Conservation (phyloP, 495 filamentous ascomycete genomes). For the Penicillium paxilli region DNA sequence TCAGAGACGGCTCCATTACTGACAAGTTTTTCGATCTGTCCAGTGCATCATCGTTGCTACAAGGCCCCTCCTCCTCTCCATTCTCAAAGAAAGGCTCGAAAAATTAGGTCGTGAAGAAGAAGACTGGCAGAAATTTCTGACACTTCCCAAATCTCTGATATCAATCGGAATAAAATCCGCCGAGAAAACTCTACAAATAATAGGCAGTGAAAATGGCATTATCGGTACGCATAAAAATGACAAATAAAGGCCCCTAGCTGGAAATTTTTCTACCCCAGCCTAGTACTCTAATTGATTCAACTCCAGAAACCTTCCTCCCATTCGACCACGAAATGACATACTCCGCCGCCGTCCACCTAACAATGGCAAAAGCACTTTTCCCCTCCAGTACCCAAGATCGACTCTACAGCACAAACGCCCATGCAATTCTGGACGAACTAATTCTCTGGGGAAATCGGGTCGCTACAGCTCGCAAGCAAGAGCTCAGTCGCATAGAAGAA, state of each 20-base stretch:
- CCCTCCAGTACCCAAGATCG: constrained; percentile 18
- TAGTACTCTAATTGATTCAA: too few species aligned
- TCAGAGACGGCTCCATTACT: background rate
- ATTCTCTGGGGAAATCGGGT: constrained; percentile 30
- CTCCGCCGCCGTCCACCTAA: constrained; percentile 31
- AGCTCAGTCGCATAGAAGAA: constrained; percentile 23
- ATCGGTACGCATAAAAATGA: constrained; percentile 25
- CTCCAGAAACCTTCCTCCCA: constrained; percentile 38
- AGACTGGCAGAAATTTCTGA: constrained; percentile 28
- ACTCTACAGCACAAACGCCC: constrained; percentile 16
- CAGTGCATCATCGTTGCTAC: constrained; percentile 42
- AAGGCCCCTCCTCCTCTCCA: constrained; percentile 36
- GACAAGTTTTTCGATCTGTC: too few species aligned
- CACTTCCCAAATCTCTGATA: constrained; percentile 29
- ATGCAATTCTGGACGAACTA: constrained; percentile 40
- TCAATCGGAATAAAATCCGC: constrained; percentile 39
- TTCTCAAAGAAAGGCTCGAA: constrained; percentile 33
- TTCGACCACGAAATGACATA: constrained; percentile 44
- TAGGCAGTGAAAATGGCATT: constrained; percentile 30
- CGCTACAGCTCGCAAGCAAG: constrained; percentile 26
- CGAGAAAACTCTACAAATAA: constrained; percentile 32
- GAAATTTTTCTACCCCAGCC: too few species aligned
- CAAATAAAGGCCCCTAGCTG: background rate
- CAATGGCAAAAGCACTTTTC: constrained; percentile 34
- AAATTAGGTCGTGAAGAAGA: constrained; percentile 22